Evolutionary conservation across 169 alveolate species (phyloP), one percentile per base, ranked within the genome.

Genomic region (Eimeria praecox): DNA sequence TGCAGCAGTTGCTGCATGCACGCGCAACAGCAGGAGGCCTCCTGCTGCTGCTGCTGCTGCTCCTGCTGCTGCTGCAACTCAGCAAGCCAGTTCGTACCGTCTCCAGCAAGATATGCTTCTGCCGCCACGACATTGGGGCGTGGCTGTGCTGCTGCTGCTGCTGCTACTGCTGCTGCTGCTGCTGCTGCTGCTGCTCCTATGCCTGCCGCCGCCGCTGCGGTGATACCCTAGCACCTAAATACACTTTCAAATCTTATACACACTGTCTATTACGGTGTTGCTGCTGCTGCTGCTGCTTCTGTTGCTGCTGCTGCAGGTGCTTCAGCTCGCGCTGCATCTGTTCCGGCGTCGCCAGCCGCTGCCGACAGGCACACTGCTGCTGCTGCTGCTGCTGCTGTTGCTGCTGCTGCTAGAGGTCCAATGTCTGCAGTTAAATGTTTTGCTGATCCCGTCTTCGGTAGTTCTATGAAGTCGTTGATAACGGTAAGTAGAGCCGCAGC

Each of bases 81-180:
- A 77, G 87, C 87, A 77, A 40, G 87, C 87, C 87, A 42, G 62
- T 77, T 77, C 8, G 87, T 77, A 77, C 87, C 40, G 52, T 38
- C 38, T 30, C 86, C 90, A 44, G 90, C 69, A 46, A 82, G 66
- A 18, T 42, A n/a, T 49, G 69, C 90, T 49, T 49, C 90, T 82
- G 90, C 3, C 71, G 66, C 90, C 90, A 46, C 90, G 90, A 82
- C 90, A 82, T 82, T 82, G 64, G 90, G 71, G 64, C 90, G 49
- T 49, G 9, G 71, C 42, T 49, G 33, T 82, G 33, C 90, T 46
- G 49, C 71, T 82, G 90, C 90, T 24, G 90, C 73, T 49, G 90
- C 69, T 82, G 71, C 69, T 82, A 20, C 64, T 73, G 85, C 85
- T 73, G 22, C 30, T 12, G 38, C 85, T 38, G 85, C 85, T 24